Conservation (phyloP, 768 basidiomycete genomes). For the Naganishia friedmannii region DNA sequence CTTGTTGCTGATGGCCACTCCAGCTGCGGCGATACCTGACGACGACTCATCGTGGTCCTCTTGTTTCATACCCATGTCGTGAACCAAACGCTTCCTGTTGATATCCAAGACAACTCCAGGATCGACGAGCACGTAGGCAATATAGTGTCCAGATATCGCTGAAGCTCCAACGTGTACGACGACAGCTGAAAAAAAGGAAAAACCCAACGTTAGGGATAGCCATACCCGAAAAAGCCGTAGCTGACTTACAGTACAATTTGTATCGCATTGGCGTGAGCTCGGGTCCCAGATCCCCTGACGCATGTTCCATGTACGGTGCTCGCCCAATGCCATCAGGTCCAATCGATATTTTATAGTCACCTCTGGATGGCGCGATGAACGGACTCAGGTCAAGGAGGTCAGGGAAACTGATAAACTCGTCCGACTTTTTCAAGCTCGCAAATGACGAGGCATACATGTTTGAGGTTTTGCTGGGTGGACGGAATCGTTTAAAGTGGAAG, state of each 20-base stretch:
- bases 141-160: conserved; percentile 80
- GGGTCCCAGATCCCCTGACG: conserved; percentile 42
- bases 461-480: conserved; percentile 65
- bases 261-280: conserved; percentile 49
- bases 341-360: conserved; percentile 44
- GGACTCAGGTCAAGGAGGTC: conserved; percentile 79
- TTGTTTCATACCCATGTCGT: neutral
- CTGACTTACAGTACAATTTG: conserved; percentile 38
- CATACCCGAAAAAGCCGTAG: neutral
- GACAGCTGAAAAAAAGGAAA: conserved; percentile 36
- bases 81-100: conserved; percentile 9
- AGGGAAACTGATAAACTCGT: conserved; percentile 87
- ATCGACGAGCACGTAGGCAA: conserved; percentile 63
- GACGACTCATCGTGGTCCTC: neutral
- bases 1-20: conserved; percentile 2
- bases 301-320: conserved; percentile 49
- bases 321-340: conserved; percentile 36
- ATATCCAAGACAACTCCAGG: conserved; percentile 43
- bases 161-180: conserved; percentile 50
- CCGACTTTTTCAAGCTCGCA: conserved; percentile 58
- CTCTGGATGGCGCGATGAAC: conserved; percentile 70
- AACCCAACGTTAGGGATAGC: neutral
- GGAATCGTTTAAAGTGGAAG: conserved; percentile 90
- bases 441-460: conserved; percentile 40
- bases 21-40: neutral